These are phyloP conservation scores for Hyaloscypha hepaticicola DNA, from an alignment of 495 filamentous ascomycete species.

Conservation along the genomic window DNA sequence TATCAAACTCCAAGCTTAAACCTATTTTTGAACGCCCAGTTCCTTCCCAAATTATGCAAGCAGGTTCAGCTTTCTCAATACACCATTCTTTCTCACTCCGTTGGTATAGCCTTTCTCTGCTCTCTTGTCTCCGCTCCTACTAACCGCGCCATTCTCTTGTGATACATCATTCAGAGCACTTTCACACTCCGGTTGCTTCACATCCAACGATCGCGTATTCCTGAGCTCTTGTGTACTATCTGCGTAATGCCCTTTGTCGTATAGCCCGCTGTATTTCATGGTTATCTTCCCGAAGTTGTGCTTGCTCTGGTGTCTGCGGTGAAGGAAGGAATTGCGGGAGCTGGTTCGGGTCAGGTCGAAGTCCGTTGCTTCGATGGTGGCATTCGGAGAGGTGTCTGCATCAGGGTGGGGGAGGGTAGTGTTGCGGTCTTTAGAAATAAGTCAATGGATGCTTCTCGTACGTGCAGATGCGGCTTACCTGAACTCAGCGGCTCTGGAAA, in stretches of 20 bases:
- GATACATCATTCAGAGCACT: not conserved
- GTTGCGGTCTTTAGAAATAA: slow-evolving; percentile 23
- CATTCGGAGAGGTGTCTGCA: slow-evolving; percentile 31
- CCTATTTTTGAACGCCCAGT: not conserved
- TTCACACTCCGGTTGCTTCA: not conserved
- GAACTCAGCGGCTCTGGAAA: slow-evolving; percentile 31
- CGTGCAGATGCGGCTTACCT: slow-evolving; percentile 13
- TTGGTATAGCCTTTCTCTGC: slow-evolving; percentile 3
- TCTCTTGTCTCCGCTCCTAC: not conserved
- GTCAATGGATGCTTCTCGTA: not conserved
- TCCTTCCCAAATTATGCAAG: slow-evolving; percentile 8
- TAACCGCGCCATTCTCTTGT: not conserved
- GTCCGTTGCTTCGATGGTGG: slow-evolving; percentile 27
- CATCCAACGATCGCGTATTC: not conserved
- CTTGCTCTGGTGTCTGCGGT: slow-evolving; percentile 11
- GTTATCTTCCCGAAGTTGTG: not conserved
- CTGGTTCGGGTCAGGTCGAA: slow-evolving; percentile 3
- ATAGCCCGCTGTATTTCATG: slow-evolving; percentile 1
- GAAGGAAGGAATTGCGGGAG: slow-evolving; percentile 8
- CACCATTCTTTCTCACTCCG: slow-evolving; percentile 12
- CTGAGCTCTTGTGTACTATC: slow-evolving; percentile 16
- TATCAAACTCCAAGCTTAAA: slow-evolving; percentile 9
- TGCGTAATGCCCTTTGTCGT: slow-evolving; percentile 24
- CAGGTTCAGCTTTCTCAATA: slow-evolving; percentile 17
- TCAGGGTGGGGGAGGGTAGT: slow-evolving; percentile 32